These are phyloP conservation scores for Pseudozyma sp. DNA, from an alignment of 1,284 basidiomycete species.

Conservation along the genomic window DNA sequence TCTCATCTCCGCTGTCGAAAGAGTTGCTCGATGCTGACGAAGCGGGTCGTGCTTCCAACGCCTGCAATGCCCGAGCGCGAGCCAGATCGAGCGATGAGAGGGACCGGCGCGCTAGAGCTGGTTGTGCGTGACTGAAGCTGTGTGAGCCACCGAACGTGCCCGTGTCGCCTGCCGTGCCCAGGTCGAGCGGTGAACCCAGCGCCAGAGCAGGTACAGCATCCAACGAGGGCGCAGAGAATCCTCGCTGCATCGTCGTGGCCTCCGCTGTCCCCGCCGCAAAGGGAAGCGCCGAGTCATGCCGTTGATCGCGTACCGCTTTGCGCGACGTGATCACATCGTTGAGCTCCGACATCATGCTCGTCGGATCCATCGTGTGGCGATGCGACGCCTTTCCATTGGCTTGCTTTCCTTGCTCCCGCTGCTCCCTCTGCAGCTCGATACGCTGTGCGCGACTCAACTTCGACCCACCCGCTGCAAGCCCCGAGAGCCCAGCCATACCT, in stretches of 20 bases:
- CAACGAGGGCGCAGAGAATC: neutral
- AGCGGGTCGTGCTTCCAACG: slow-evolving; percentile 20
- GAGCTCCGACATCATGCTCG: slow-evolving; percentile 52
- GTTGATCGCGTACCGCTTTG: slow-evolving; percentile 31
- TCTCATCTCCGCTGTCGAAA: slow-evolving; percentile 28
- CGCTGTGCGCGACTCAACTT: slow-evolving; percentile 56
- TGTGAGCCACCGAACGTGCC: slow-evolving; percentile 36
- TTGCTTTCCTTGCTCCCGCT: slow-evolving; percentile 23
- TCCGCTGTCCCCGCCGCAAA: neutral
- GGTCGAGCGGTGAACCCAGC: slow-evolving; percentile 41
- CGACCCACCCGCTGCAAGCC: slow-evolving; percentile 7
- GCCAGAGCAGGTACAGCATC: slow-evolving; percentile 14
- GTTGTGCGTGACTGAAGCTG: slow-evolving; percentile 12
- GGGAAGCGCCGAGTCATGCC: slow-evolving; percentile 17
- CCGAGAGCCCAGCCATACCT: slow-evolving; percentile 32
- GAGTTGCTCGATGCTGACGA: slow-evolving; percentile 18
- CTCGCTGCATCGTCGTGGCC: neutral
- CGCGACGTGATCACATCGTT: slow-evolving; percentile 53
- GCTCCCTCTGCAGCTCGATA: slow-evolving; percentile 46
- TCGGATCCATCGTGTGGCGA: slow-evolving; percentile 32
- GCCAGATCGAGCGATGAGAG: slow-evolving; percentile 41
- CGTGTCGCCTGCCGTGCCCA: slow-evolving; percentile 24
- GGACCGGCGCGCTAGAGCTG: slow-evolving; percentile 21
- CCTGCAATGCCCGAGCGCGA: slow-evolving; percentile 34
- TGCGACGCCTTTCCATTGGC: slow-evolving; percentile 13